Evolutionary conservation across 169 alveolate genomes (phyloP).

Genomic region (Plasmodium gaboni): DNA sequence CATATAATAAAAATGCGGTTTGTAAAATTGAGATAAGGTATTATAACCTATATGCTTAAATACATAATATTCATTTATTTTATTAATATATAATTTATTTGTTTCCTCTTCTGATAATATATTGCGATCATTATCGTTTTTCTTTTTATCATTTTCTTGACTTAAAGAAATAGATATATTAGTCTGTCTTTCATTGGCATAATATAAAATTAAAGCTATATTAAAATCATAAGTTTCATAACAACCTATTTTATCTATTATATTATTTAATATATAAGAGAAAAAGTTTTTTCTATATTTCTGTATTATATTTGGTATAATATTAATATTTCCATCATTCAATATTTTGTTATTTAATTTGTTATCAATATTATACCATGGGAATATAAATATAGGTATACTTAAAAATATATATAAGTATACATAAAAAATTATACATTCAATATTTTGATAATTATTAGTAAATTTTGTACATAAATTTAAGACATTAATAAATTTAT

Average conservation of each 20-base stretch:
- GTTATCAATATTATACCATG: constrained; percentile 39
- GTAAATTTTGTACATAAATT: constrained; percentile 12
- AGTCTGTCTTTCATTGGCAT: neutral
- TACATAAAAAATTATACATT: constrained; percentile 50
- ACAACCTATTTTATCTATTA: constrained; percentile 12
- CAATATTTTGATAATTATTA: constrained; percentile 20
- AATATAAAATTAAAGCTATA: constrained; percentile 11
- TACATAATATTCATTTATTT: constrained; percentile 32
- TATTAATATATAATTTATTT: constrained; percentile 15
- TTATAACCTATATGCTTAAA: constrained; percentile 58
- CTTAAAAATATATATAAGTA: constrained; percentile 66
- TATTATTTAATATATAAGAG: constrained; percentile 23
- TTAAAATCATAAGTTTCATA: constrained; percentile 60
- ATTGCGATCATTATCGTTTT: no score
- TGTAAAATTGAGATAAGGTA: constrained; percentile 49
- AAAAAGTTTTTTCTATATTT: constrained; percentile 27
- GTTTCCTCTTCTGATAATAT: neutral
- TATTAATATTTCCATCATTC: constrained; percentile 52
- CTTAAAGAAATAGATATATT: neutral
- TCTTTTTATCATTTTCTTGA: neutral
- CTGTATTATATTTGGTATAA: constrained; percentile 14
- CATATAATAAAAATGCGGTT: constrained; percentile 61
- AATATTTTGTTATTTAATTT: constrained; percentile 49
- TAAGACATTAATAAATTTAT: constrained; percentile 47
- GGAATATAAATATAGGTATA: constrained; percentile 48